Conservation (phyloP, 805 yeast species). For the Candida michaelii region DNA sequence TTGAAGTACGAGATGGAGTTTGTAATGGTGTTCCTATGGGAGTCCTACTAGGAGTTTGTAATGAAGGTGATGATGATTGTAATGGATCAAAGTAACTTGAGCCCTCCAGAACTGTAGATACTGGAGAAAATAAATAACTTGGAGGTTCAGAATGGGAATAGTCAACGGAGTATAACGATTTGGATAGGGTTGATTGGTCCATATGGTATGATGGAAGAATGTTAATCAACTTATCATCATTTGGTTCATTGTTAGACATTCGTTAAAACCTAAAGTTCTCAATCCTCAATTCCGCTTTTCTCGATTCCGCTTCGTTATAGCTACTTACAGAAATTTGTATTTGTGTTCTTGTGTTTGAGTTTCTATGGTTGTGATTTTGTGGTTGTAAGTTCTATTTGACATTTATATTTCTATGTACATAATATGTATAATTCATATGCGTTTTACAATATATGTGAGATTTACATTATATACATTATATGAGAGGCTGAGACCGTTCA, state of each 20-base stretch:
- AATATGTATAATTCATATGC: too few species aligned
- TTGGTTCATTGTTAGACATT: constrained; percentile 9
- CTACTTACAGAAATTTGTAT: too few species aligned
- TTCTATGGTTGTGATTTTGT: too few species aligned
- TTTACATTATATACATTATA: too few species aligned
- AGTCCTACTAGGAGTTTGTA: constrained; percentile 9
- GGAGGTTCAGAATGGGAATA: constrained; percentile 34
- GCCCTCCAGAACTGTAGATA: background rate
- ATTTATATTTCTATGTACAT: too few species aligned
- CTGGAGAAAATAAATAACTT: constrained; percentile 26
- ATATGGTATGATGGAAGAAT: constrained; percentile 42
- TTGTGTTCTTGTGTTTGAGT: too few species aligned
- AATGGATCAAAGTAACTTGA: background rate
- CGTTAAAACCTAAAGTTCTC: too few species aligned
- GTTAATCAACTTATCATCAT: constrained; percentile 24
- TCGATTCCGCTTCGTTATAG: too few species aligned
- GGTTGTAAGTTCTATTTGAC: too few species aligned
- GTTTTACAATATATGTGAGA: too few species aligned
- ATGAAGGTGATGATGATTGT: background rate
- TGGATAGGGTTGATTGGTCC: constrained; percentile 32
- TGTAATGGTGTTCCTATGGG: background rate
- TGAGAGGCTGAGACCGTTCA: constrained; percentile 10
- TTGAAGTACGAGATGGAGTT: too few species aligned
- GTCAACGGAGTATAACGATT: constrained; percentile 4
- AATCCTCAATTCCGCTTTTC: too few species aligned